phyloP scores from a whole-genome alignment of 441 rosid genomes.

The Erodium chrysanthum region DNA sequence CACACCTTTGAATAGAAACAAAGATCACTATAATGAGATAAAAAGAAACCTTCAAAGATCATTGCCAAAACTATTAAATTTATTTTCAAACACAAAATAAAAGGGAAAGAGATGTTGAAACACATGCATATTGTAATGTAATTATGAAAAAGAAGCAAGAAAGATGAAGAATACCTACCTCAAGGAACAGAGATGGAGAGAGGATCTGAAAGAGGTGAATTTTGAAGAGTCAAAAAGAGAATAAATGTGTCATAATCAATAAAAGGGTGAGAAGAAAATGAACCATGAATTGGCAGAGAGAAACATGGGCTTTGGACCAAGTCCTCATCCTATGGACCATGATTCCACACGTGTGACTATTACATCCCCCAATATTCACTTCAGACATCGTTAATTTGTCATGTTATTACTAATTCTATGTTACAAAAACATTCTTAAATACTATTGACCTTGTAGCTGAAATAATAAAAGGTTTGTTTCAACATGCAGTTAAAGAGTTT shows the following conservation, averaged over 20 bases:
- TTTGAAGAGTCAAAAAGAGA: neutral
- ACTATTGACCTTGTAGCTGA: neutral
- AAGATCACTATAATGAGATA: no score
- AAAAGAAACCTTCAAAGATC: no score
- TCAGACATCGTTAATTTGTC: no score
- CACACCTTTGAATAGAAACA: no score
- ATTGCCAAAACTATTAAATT: no score
- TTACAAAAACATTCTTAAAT: no score
- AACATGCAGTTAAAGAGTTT: no score
- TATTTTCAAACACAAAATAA: no score
- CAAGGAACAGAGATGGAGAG: neutral
- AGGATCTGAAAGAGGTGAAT: neutral
- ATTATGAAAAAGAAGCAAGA: neutral
- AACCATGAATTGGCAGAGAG: neutral
- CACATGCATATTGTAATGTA: no score
- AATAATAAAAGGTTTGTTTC: no score
- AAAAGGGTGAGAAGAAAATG: neutral
- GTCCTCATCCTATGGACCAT: neutral
- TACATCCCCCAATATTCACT: neutral
- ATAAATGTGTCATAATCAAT: neutral
- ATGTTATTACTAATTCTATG: no score
- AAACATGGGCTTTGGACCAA: neutral
- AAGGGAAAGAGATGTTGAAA: no score
- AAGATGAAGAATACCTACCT: neutral
- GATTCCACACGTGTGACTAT: neutral